Percentiles rank a stretch among this genome's conserved stretches.
These are phyloP conservation scores for Trichoderma atrobrunneum DNA, from an alignment of 2,329 filamentous ascomycete genomes.

Conservation along the genomic window DNA sequence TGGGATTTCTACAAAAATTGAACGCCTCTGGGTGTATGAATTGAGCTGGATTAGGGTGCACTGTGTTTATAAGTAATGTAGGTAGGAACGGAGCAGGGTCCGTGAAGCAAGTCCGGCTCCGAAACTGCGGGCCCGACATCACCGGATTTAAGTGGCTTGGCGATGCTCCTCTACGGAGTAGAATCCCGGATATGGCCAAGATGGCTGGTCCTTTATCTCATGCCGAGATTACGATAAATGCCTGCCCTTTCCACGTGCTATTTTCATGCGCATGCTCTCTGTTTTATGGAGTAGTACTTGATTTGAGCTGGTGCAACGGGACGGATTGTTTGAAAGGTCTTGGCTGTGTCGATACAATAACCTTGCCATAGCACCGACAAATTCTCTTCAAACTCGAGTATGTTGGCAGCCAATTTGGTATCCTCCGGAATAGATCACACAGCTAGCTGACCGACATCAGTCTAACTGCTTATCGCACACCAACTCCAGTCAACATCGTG, in stretches of 20 bases:
- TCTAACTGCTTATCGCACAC: not conserved
- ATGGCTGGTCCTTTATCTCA: not conserved
- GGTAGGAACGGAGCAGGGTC: not conserved
- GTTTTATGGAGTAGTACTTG: not conserved
- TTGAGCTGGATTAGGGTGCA: not conserved
- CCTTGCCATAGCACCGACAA: not conserved
- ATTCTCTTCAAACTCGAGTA: not conserved
- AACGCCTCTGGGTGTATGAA: not conserved
- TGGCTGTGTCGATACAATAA: not conserved
- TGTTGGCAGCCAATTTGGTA: not conserved
- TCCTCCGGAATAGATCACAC: not conserved
- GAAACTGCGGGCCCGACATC: conserved; percentile 1
- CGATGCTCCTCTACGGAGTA: not conserved
- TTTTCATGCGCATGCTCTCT: not conserved
- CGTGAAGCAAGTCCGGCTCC: not conserved
- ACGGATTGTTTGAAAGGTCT: not conserved
- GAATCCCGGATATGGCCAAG: not conserved
- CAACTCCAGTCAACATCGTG: not conserved
- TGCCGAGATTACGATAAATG: not conserved
- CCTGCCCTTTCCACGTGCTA: not conserved
- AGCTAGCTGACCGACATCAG: not conserved
- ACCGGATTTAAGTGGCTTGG: not conserved
- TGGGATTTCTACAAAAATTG: not conserved
- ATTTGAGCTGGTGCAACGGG: not conserved
- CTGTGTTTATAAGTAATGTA: not conserved